These are phyloP conservation scores for Jatropha multifida DNA, from an alignment of 441 rosid genomes.

Conservation along the genomic window DNA sequence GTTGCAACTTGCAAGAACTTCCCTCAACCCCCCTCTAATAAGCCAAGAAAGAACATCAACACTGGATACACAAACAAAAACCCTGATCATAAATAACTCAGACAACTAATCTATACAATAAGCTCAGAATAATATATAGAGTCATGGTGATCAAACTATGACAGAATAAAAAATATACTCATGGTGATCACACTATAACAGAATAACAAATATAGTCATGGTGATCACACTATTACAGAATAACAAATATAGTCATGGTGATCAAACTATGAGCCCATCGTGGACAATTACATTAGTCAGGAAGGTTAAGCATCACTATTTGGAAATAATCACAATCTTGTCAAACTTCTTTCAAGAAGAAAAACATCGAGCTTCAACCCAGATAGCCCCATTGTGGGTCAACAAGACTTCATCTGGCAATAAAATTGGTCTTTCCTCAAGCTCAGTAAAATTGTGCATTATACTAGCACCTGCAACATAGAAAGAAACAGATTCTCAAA, in stretches of 20 bases:
- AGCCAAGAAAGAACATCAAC: background rate
- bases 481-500: background rate
- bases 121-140: background rate
- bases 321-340: background rate
- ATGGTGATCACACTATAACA: background rate
- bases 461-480: background rate
- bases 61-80: background rate
- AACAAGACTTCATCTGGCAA: slow-evolving; percentile 5
- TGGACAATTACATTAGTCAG: too few relatives aligned
- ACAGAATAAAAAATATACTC: background rate
- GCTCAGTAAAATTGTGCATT: background rate
- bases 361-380: background rate
- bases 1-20: too few relatives aligned
- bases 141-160: background rate
- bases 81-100: background rate
- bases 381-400: background rate
- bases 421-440: background rate
- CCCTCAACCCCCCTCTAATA: background rate
- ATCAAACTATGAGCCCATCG: background rate
- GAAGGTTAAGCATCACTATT: background rate
- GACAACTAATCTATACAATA: background rate
- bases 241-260: too few relatives aligned
- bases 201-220: too few relatives aligned
- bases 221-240: too few relatives aligned
- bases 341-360: background rate